A percentile compares a stretch with the other conserved stretches of the same genome.
phyloP scores from a whole-genome alignment of 345 rosid species.

The Brassica cretica region DNA sequence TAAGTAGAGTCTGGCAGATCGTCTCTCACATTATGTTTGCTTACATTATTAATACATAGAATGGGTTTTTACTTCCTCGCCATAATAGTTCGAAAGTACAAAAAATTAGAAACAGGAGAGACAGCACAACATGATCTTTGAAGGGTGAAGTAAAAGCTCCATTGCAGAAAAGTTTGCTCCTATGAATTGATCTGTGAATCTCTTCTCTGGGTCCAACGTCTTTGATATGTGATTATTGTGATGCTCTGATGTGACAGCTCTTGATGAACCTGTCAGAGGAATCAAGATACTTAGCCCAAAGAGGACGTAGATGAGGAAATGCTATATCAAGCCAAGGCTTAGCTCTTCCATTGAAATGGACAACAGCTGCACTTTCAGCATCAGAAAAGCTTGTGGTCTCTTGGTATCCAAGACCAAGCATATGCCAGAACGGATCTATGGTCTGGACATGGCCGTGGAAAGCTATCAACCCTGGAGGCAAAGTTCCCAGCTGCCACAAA shows the following conservation, averaged over 20 bases:
- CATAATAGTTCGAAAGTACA: slow-evolving; percentile 36
- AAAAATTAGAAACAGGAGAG: slow-evolving; percentile 32
- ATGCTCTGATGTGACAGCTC: slow-evolving; percentile 68
- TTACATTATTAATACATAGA: slow-evolving; percentile 40
- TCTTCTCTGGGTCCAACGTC: slow-evolving; percentile 25
- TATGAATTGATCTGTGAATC: slow-evolving; percentile 38
- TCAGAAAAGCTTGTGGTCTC: slow-evolving; percentile 65
- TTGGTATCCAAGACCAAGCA: slow-evolving; percentile 95
- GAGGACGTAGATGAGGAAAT: slow-evolving; percentile 73
- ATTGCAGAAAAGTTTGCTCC: slow-evolving; percentile 26
- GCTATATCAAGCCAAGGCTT: slow-evolving; percentile 99
- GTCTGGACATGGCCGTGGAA: slow-evolving; percentile 84
- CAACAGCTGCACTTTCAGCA: slow-evolving; percentile 75
- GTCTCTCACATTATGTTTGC: slow-evolving; percentile 27
- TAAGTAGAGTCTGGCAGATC: slow-evolving; percentile 36
- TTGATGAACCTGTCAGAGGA: slow-evolving; percentile 88
- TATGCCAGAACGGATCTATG: slow-evolving; percentile 97
- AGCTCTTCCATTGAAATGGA: slow-evolving; percentile 97
- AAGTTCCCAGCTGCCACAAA: slow-evolving; percentile 95
- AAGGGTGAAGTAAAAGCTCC: slow-evolving; percentile 22
- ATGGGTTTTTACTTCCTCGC: slow-evolving; percentile 28
- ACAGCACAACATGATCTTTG: slow-evolving; percentile 30
- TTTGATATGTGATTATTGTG: slow-evolving; percentile 41
- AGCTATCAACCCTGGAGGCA: slow-evolving; percentile 92
- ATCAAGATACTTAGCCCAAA: slow-evolving; percentile 82